Evolutionary conservation across 2,329 filamentous ascomycete genomes (phyloP).

Genomic region (Plenodomus biglobosus): DNA sequence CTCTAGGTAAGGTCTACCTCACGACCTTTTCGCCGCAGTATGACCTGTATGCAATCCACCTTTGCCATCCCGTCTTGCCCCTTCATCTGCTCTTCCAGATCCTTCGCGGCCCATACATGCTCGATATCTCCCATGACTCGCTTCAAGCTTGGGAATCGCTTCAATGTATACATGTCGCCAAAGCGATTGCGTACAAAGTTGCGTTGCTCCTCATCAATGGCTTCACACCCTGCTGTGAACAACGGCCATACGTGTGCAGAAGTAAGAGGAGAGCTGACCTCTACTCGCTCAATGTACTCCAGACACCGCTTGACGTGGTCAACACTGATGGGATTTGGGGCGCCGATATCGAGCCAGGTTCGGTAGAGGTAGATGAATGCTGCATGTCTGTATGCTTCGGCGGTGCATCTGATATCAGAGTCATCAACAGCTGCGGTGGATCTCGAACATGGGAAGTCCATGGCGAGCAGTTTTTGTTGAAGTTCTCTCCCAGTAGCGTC

Average conservation of each 20-base stretch:
- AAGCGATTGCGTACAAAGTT: conserved; percentile 32
- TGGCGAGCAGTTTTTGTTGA: conserved; percentile 18
- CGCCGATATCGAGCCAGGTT: conserved; percentile 35
- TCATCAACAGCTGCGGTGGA: background rate
- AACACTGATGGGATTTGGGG: conserved; percentile 33
- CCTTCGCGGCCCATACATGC: conserved; percentile 34
- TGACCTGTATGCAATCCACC: conserved; percentile 39
- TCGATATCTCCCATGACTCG: conserved; percentile 33
- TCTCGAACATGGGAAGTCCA: conserved; percentile 17
- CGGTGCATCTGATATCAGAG: conserved; percentile 25
- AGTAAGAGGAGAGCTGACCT: conserved; percentile 25
- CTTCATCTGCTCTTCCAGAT: conserved; percentile 23
- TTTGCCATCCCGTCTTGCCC: conserved; percentile 30
- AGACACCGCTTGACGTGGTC: conserved; percentile 33
- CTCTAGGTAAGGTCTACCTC: conserved; percentile 34
- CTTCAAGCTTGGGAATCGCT: conserved; percentile 28
- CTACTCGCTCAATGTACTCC: conserved; percentile 15
- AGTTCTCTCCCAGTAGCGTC: conserved; percentile 20
- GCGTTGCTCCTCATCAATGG: conserved; percentile 20
- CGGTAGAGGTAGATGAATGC: conserved; percentile 41
- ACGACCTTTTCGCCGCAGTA: conserved; percentile 24
- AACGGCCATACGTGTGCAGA: conserved; percentile 38
- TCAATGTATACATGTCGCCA: conserved; percentile 23
- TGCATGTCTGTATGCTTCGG: conserved; percentile 35
- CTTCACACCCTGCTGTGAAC: conserved; percentile 37